Percentiles rank a stretch among this genome's conserved stretches.
Evolutionary conservation across 2,329 filamentous ascomycete species (phyloP).

Genomic region (Esteya vermicola): DNA sequence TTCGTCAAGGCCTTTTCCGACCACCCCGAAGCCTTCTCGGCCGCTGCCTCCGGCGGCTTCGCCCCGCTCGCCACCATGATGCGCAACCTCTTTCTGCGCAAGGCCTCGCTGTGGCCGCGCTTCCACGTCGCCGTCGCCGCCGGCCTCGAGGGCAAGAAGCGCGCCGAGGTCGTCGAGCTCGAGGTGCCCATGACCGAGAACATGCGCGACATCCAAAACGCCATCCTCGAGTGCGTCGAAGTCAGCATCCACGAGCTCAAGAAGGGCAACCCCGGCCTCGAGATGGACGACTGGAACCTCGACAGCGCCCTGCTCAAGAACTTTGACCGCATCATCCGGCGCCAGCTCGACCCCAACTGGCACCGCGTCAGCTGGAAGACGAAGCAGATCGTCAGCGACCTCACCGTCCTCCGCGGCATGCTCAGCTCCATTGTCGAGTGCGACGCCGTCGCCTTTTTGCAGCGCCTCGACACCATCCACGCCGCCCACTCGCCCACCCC

Average conservation of each 20-base stretch:
- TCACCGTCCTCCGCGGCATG: constrained; percentile 70
- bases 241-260: constrained; percentile 87
- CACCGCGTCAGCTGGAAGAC: constrained; percentile 93
- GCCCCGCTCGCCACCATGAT: constrained; percentile 80
- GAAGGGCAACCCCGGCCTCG: constrained; percentile 76
- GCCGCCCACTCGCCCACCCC: constrained; percentile 80
- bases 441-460: constrained; percentile 81
- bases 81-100: constrained; percentile 80
- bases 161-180: constrained; percentile 92
- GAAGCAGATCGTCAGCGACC: constrained; percentile 81
- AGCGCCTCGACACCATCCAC: constrained; percentile 87
- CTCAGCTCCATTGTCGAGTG: constrained; percentile 71
- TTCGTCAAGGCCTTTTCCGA: constrained; percentile 97
- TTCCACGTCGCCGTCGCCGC: constrained; percentile 86
- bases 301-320: constrained; percentile 86
- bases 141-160: constrained; percentile 78
- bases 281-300: constrained; percentile 94
- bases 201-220: constrained; percentile 88
- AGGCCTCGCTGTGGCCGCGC: constrained; percentile 79
- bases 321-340: constrained; percentile 76
- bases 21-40: constrained; percentile 77
- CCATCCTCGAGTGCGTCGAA: constrained; percentile 91
- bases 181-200: constrained; percentile 91
- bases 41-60: constrained; percentile 44
- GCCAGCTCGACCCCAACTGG: constrained; percentile 93